Base-by-base conservation (phyloP, 805 yeast genomes). In the Isabelozyma pseudorhagii region DNA sequence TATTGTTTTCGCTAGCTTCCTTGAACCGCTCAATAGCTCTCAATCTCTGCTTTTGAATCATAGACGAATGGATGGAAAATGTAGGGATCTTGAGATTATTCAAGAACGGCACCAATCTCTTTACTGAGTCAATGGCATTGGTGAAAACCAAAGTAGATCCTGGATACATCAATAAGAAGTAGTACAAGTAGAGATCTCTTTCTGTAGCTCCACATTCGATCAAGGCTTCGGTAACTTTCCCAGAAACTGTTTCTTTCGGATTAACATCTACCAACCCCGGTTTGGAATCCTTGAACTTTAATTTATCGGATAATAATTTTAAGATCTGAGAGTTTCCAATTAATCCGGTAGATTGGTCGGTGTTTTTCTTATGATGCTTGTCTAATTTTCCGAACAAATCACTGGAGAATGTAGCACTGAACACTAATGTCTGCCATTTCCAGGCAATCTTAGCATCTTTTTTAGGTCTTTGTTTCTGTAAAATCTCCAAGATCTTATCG, bases 61-160 rank as follows among this genome's bases (percentile, higher is more conserved):
- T 93, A 18, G 91, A 84, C 3, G 98, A 92, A 64, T 94, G 97
- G 45, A 94, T 81, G 7, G 93, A 85, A 59, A 87, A 85, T 3
- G 84, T 75, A 6, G 88, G 82, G 34, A 93, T 74, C 10, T 80
- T 80, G 46, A 94, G 74, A 62, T 84, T 83, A 54, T 79, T 85
- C 52, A 94, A 75, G 52, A 86, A 79, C 7, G 93, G 93, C 9
- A 83, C 86, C 34, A 94, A 66, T 55, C 97, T 82, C 64, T 91
- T 90, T 44, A 93, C 98, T 0, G 96, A 84, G 60, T 93, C 97
- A 60, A 94, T 92, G n/a, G 96, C 84, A 68, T 94, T 94, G 55
- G 97, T 92, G 64, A 94, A 94, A 4, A 93, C 93, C 46, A 94
- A 76, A 0, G 97, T 87, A 15, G 89, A 79, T 2, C 97, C 98